phyloP scores from a whole-genome alignment of 495 filamentous ascomycete species.

The Penicillium chermesinum region DNA sequence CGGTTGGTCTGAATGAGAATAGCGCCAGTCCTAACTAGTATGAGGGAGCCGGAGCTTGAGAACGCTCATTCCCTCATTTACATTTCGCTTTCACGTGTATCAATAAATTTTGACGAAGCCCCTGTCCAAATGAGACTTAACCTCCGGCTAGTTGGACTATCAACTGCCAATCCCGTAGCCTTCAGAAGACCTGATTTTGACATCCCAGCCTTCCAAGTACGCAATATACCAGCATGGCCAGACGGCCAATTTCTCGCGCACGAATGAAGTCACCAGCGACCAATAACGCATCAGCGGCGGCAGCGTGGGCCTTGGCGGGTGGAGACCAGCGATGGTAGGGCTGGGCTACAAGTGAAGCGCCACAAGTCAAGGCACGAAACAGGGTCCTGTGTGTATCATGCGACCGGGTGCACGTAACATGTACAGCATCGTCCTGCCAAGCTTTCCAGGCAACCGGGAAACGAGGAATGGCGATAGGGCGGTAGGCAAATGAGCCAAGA shows the following conservation, averaged over 20 bases:
- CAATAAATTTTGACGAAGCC: no score
- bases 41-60: no score
- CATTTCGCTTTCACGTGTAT: no score
- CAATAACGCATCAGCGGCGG: constrained; percentile 9
- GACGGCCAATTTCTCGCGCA: neutral
- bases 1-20: no score
- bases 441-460: constrained; percentile 22
- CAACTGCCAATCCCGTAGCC: no score
- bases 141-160: no score
- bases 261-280: constrained; percentile 17
- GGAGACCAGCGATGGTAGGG: constrained; percentile 15
- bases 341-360: constrained; percentile 15
- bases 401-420: neutral
- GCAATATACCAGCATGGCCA: no score
- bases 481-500: constrained; percentile 5
- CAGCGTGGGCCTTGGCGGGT: constrained; percentile 18
- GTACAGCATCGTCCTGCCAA: neutral
- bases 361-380: constrained; percentile 1
- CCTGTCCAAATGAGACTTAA: no score
- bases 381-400: constrained; percentile 4
- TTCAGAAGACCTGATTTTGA: no score
- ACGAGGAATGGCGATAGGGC: constrained; percentile 19
- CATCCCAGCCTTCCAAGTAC: no score
- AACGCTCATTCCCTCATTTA: no score
- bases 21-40: no score